Evolutionary conservation across 2,329 filamentous ascomycete species (phyloP).

Genomic region (Fusarium sp.): DNA sequence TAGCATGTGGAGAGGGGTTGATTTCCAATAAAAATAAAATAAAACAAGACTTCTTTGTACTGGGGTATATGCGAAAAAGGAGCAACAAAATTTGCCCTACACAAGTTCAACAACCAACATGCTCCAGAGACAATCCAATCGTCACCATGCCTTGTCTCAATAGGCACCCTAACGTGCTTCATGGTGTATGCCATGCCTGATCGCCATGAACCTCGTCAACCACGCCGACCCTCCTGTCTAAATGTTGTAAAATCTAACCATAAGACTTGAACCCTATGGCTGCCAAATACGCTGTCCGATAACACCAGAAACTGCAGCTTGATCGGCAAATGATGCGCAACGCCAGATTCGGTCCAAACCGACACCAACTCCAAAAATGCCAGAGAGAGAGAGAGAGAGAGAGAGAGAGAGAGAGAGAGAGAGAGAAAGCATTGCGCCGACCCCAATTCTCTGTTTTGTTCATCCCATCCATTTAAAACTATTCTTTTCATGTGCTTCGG

Average conservation of each 20-base stretch:
- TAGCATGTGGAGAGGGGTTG: no score
- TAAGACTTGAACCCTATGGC: slow-evolving; percentile 26
- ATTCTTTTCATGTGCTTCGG: slow-evolving; percentile 43
- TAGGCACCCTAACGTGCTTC: slow-evolving; percentile 36
- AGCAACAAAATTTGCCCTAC: slow-evolving; percentile 20
- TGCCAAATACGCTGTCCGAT: slow-evolving; percentile 39
- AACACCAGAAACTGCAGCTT: slow-evolving; percentile 35
- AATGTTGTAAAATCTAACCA: slow-evolving; percentile 18
- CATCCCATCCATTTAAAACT: slow-evolving; percentile 19
- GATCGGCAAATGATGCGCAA: slow-evolving; percentile 21
- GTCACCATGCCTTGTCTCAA: slow-evolving; percentile 21
- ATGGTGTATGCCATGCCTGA: slow-evolving; percentile 36
- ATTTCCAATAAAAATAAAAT: background rate
- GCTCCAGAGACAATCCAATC: slow-evolving; percentile 21
- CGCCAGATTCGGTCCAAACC: slow-evolving; percentile 29
- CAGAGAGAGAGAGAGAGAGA: no score
- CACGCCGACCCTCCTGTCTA: slow-evolving; percentile 31
- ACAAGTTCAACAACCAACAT: slow-evolving; percentile 23
- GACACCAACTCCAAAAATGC: slow-evolving; percentile 38
- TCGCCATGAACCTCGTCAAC: slow-evolving; percentile 27
- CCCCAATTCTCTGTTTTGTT: slow-evolving; percentile 18
- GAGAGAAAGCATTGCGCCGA: slow-evolving; percentile 25
- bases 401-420: no score
- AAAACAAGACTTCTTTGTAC: slow-evolving; percentile 14
- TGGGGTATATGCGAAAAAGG: slow-evolving; percentile 32